phyloP scores from a whole-genome alignment of 2,329 filamentous ascomycete species.

The Alternaria panax region DNA sequence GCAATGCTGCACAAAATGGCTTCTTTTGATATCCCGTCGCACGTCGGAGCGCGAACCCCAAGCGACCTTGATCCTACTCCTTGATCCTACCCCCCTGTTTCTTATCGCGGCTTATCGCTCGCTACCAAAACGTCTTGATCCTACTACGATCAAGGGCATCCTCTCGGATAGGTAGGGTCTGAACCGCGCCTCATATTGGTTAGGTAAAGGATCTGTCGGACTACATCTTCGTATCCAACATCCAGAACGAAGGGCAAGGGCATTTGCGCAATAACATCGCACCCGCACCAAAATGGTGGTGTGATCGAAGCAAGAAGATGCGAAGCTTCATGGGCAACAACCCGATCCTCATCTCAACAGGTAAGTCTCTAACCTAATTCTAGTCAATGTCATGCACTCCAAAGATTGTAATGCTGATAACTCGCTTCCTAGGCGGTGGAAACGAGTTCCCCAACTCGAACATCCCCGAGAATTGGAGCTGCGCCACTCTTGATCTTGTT shows the following conservation, averaged over 20 bases:
- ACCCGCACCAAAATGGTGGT: conserved; percentile 13
- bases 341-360: conserved; percentile 12
- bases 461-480: background rate
- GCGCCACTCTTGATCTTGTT: conserved; percentile 6
- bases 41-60: too few relatives aligned
- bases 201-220: conserved; percentile 13
- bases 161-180: too few relatives aligned
- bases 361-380: background rate
- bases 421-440: background rate
- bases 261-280: conserved; percentile 11
- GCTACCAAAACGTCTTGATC: too few relatives aligned
- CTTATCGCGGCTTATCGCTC: too few relatives aligned
- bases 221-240: conserved; percentile 15
- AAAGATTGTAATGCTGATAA: background rate
- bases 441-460: background rate
- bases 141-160: too few relatives aligned
- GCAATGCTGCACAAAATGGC: too few relatives aligned
- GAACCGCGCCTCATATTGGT: too few relatives aligned
- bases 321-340: conserved; percentile 11
- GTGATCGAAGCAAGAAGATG: conserved; percentile 17
- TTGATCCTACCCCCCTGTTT: too few relatives aligned
- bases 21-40: too few relatives aligned
- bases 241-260: conserved; percentile 14
- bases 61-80: too few relatives aligned
- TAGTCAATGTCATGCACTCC: background rate